Base-by-base conservation (phyloP, 768 basidiomycete species). In the Calvatia gigantea region DNA sequence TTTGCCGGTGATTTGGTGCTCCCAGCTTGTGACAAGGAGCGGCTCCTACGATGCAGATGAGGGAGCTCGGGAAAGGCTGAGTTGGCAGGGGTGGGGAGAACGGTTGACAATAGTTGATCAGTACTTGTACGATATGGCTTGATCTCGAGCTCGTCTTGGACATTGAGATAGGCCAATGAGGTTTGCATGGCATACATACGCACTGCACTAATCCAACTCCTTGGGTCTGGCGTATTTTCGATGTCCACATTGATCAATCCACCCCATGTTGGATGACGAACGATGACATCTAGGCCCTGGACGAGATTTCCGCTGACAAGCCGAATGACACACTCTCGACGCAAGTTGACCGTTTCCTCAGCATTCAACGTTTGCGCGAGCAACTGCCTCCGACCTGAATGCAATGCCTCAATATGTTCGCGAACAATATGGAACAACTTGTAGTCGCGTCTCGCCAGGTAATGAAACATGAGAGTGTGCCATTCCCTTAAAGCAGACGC, bases 401-500 rank as follows among this genome's bases (percentile, higher is more conserved):
- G 94, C 4, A 98, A 78, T 4, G 86, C 86, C 67, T 96, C 93
- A 58, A 98, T 91, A 63, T 96, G 93, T 50, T 88, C 87, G 56
- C 85, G 84, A 52, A 98, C 92, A 6, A 83, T 76, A 58, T 87
- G 83, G 70, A 98, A 98, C 17, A 94, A 82, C 38, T 82, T 82
- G 74, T 98, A 98, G 63, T 98, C 91, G 52, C 94, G 83, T 42
- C 85, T 79, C 7, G 89, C 87, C 38, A 98, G 86, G 68, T 97
- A 94, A 59, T 87, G 87, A 65, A 93, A 94, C 81, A 98, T 88
- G 49, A 94, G 75, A 32, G 83, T 82, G 64, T 96, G 89, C 94
- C 95, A 98, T 81, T 98, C 96, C 35, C 96, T 85, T 41, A 98
- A 74, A 0, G 96, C 95, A 6, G 93, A 96, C 0, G 96, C 92